Evolutionary conservation across 2,329 filamentous ascomycete species (phyloP), one percentile per base, ranked within the genome.

Genomic region (Epichloe coenophiala): DNA sequence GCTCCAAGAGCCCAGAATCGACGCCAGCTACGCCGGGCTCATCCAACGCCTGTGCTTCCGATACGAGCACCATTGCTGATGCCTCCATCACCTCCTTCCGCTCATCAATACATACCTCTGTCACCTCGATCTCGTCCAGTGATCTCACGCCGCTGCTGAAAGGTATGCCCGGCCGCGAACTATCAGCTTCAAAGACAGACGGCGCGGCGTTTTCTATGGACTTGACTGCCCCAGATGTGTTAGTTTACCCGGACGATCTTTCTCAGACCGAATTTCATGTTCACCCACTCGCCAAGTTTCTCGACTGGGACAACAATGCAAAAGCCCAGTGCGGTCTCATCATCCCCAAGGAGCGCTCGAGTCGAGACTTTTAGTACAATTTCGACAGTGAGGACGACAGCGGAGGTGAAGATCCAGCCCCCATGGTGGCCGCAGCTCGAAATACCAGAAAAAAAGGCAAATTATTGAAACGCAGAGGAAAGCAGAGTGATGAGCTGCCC

Each of bases 131-230:
- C 1, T 50, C 52, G 0, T 52, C 55, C 21, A 47, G 56, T 4
- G 52, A 55, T 7, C 58, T 58, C 0, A 59, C 62, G 35, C 90
- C 68, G 76, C 59, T 70, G 0, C 59, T 70, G 9, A 59, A 54
- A 47, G 66, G 68, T 5, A 62, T 67, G 50, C 67, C 68, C 1
- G 68, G 68, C 2, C 61, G 67, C 48, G 68, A 71, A 48, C 54
- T 70, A 9, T 66, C 65, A 0, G 60, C 59, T 3, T 63, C 68
- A 13, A 68, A 64, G 46, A 70, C 66, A 2, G 65, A 71, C 33
- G 62, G 61, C 4, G 63, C 65, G 13, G 58, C 58, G 3, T 67
- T 69, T 53, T 56, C 60, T n/a, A 58, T 59, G 31, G 66, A 69
- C 37, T 49, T 54, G 5, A 51, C 55, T 4, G 63, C 57, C 0